phyloP scores from a whole-genome alignment of 805 yeast genomes.

The Lachancea nothofagi region DNA sequence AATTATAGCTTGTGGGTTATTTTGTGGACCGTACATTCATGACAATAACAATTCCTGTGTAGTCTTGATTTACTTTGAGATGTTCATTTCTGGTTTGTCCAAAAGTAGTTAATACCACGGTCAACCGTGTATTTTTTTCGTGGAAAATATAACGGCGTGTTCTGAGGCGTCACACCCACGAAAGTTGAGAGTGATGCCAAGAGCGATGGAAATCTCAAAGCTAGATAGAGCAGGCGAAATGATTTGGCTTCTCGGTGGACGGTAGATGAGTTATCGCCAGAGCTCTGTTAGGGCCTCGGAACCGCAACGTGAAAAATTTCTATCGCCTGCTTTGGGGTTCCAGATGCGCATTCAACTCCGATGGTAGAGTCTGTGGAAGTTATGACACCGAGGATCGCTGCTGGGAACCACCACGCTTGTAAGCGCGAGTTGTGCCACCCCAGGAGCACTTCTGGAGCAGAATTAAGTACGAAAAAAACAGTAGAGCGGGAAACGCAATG shows the following conservation, averaged over 20 bases:
- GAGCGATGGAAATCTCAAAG: too few species aligned
- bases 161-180: slow-evolving; percentile 9
- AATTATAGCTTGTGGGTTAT: background rate
- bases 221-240: too few species aligned
- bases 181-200: slow-evolving; percentile 1
- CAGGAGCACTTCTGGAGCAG: background rate
- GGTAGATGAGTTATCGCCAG: too few species aligned
- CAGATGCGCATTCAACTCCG: background rate
- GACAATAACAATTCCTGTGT: background rate
- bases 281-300: background rate
- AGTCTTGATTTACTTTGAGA: background rate
- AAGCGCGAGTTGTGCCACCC: slow-evolving; percentile 1
- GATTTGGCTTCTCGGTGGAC: too few species aligned
- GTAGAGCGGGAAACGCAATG: background rate
- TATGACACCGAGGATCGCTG: background rate
- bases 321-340: background rate
- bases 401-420: slow-evolving; percentile 2
- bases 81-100: slow-evolving; percentile 4
- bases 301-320: slow-evolving; percentile 1
- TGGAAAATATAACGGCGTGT: background rate
- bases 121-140: slow-evolving; percentile 4
- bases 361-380: background rate
- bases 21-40: slow-evolving; percentile 7
- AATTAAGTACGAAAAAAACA: background rate
- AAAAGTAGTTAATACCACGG: slow-evolving; percentile 9